Evolutionary conservation across 345 rosid genomes (phyloP).

Genomic region (Acer yangbiense): DNA sequence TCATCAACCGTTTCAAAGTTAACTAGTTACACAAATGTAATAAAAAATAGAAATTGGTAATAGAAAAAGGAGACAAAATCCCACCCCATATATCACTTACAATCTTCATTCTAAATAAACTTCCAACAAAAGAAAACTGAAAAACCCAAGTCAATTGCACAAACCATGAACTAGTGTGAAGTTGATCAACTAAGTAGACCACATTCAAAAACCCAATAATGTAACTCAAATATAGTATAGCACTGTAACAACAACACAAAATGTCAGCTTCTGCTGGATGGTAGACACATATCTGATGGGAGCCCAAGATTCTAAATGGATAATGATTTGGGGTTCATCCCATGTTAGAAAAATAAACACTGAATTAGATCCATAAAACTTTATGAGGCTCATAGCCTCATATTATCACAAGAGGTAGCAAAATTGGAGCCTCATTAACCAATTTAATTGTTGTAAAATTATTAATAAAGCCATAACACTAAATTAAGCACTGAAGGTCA

Average conservation of each 20-base stretch:
- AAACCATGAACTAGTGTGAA: not conserved
- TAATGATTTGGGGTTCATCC: constrained; percentile 3
- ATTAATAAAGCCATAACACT: not conserved
- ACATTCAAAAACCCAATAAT: not conserved
- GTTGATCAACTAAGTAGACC: not conserved
- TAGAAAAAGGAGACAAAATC: not conserved
- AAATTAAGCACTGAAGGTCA: not conserved
- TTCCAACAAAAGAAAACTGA: not conserved
- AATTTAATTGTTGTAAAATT: not conserved
- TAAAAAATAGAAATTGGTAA: not conserved
- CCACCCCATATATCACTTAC: not conserved
- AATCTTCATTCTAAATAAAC: not conserved
- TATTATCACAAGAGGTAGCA: not conserved
- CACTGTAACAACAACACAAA: not conserved
- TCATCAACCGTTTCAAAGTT: constrained; percentile 23
- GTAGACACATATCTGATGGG: not conserved
- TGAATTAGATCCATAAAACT: not conserved
- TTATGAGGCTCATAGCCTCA: not conserved
- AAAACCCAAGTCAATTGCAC: not conserved
- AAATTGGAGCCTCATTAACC: not conserved
- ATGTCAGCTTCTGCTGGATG: not conserved
- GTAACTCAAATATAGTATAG: not conserved
- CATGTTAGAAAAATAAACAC: not conserved
- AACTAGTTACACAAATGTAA: not conserved
- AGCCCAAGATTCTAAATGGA: not conserved